Percentiles rank a stretch among this genome's conserved stretches.
phyloP scores from a whole-genome alignment of 2,329 filamentous ascomycete species.

The Verticillium isaacii region DNA sequence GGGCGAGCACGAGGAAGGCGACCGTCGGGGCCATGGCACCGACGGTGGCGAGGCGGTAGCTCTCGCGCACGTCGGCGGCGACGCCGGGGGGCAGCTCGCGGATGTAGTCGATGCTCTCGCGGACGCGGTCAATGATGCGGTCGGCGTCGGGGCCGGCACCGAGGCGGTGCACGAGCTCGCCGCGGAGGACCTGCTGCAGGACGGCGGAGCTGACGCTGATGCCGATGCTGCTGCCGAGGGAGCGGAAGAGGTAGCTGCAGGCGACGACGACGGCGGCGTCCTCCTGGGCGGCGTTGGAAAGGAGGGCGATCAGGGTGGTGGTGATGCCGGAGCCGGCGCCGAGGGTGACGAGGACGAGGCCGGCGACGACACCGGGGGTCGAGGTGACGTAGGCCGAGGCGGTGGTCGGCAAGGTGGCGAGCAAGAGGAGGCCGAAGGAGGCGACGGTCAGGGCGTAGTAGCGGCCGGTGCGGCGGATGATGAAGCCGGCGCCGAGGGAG shows the following conservation, averaged over 20 bases:
- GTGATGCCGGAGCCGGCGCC: slow-evolving; percentile 55
- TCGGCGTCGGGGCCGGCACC: slow-evolving; percentile 57
- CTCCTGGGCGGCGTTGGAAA: slow-evolving; percentile 61
- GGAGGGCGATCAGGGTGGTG: slow-evolving; percentile 64
- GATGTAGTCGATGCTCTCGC: slow-evolving; percentile 67
- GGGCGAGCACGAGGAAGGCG: slow-evolving; percentile 28
- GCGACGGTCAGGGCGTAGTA: slow-evolving; percentile 66
- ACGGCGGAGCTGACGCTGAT: slow-evolving; percentile 68
- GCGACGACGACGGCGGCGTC: slow-evolving; percentile 74
- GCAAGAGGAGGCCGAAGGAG: slow-evolving; percentile 47
- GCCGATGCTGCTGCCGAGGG: slow-evolving; percentile 71
- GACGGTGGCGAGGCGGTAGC: slow-evolving; percentile 52
- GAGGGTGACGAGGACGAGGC: slow-evolving; percentile 45
- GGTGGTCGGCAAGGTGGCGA: slow-evolving; percentile 52
- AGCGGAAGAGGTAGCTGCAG: slow-evolving; percentile 77
- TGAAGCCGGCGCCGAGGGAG: slow-evolving; percentile 57
- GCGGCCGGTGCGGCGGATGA: slow-evolving; percentile 66
- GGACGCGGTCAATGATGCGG: slow-evolving; percentile 63
- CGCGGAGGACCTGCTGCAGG: slow-evolving; percentile 63
- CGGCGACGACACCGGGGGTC: slow-evolving; percentile 47
- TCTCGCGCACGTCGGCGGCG: slow-evolving; percentile 55
- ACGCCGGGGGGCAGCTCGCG: slow-evolving; percentile 56
- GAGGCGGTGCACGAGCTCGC: slow-evolving; percentile 48
- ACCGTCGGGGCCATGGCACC: slow-evolving; percentile 34
- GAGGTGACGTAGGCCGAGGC: slow-evolving; percentile 45